Conservation (phyloP, 2,329 filamentous ascomycete genomes). For the Diaporthe eres region DNA sequence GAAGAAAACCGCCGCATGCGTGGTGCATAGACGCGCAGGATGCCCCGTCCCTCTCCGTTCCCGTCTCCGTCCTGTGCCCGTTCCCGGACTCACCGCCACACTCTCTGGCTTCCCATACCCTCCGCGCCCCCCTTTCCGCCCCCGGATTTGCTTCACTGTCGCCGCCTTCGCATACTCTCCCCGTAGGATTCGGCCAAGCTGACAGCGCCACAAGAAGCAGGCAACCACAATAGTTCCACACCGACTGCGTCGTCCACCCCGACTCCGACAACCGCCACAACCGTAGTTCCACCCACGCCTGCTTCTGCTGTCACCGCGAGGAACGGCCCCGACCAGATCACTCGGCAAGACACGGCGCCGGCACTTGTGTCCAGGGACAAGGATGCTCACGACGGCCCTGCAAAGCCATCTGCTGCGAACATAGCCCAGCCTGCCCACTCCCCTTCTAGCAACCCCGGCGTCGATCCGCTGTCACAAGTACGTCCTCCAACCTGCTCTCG, state of each 20-base stretch:
- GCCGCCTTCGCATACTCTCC: neutral
- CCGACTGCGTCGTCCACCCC: constrained; percentile 1
- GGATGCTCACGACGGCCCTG: constrained; percentile 31
- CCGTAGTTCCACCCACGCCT: constrained; percentile 30
- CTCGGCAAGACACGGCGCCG: constrained; percentile 23
- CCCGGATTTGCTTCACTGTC: neutral
- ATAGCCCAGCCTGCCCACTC: constrained; percentile 18
- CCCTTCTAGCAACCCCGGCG: constrained; percentile 26
- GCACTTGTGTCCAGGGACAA: constrained; percentile 26
- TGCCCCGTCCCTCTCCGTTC: constrained; percentile 6
- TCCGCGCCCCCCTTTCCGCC: neutral
- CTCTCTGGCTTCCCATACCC: neutral
- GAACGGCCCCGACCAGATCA: neutral
- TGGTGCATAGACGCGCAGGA: neutral
- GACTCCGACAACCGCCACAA: constrained; percentile 32
- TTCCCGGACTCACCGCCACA: constrained; percentile 20
- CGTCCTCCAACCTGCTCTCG: constrained; percentile 3
- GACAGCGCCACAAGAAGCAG: constrained; percentile 30
- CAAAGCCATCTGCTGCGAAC: constrained; percentile 1
- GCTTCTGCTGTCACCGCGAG: constrained; percentile 16
- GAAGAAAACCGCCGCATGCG: constrained; percentile 14
- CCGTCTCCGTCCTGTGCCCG: neutral
- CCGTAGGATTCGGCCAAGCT: constrained; percentile 30
- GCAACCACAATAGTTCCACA: constrained; percentile 28
- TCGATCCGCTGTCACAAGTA: constrained; percentile 43